Conservation (phyloP, 345 rosid genomes). For the Arabis hirsuta region DNA sequence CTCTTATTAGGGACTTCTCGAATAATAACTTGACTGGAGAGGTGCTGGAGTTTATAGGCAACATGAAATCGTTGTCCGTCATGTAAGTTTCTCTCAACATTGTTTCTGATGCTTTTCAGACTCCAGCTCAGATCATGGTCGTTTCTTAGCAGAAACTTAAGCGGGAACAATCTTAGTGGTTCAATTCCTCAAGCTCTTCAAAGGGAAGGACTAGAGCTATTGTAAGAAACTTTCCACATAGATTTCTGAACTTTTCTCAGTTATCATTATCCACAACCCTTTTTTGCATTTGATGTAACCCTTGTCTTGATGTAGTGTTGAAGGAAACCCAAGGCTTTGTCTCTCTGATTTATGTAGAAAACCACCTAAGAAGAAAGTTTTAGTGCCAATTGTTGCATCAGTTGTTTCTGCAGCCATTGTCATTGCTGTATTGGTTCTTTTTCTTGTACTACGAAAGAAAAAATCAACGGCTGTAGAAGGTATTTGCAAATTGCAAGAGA, state of each 20-base stretch:
- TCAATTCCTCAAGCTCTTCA: constrained; percentile 46
- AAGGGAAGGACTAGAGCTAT: constrained; percentile 10
- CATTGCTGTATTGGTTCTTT: constrained; percentile 15
- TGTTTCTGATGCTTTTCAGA: not conserved
- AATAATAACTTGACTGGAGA: constrained; percentile 48
- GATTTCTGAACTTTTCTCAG: not conserved
- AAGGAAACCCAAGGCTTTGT: constrained; percentile 32
- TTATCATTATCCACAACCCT: not conserved
- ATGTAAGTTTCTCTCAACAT: constrained; percentile 49
- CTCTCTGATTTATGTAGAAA: constrained; percentile 1
- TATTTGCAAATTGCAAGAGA: not conserved
- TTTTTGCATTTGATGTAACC: not conserved
- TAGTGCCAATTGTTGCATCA: constrained; percentile 27
- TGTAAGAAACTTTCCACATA: constrained; percentile 22
- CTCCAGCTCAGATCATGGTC: not conserved
- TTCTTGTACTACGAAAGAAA: constrained; percentile 26
- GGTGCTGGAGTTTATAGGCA: constrained; percentile 50
- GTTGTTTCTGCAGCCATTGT: constrained; percentile 10
- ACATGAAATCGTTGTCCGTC: constrained; percentile 41
- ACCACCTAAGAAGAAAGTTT: not conserved
- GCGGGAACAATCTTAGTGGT: constrained; percentile 48
- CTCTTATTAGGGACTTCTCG: constrained; percentile 55
- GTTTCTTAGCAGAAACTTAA: constrained; percentile 45
- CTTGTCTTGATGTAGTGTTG: constrained; percentile 2
- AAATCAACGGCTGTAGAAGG: not conserved